Base-by-base conservation (phyloP, 1,284 basidiomycete genomes). In the Boletus mariae region DNA sequence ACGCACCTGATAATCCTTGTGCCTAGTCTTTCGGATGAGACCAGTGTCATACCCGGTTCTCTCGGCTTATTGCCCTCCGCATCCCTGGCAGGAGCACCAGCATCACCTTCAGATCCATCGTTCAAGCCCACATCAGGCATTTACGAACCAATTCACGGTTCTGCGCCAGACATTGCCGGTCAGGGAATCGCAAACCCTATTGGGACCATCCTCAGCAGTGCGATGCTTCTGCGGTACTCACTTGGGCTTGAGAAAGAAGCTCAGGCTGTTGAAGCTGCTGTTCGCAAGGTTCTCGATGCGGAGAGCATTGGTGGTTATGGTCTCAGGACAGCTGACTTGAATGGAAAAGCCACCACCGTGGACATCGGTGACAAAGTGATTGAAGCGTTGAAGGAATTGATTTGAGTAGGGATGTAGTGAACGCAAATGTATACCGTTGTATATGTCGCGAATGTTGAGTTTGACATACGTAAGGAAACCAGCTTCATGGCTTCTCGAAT, bases 101-200 rank as follows among this genome's bases (percentile, higher is more conserved):
- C 87, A 40, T 77, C 85, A 47, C 80, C 86, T 29, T 75, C 71
- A 15, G 82, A 83, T 29, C 77, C 83, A 56, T 74, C 82, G 57
- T 87, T 89, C 74, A 87, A 85, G 62, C 80, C 88, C 6, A 87
- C 86, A 0, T 72, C 81, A 12, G 97, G 97, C 47, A 75, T 99
- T 51, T 99, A 99, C 76, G 96, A 99, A 73, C 96, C 96, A 54
- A 96, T 97, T 57, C 92, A 94, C 66, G 92, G 92, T 49, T 96
- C 93, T 32, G 96, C 96, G 1, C 96, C 96, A 46, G 96, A 98
- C 66, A 98, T 98, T 61, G 94, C 95, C 7, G 94, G 94, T 2
- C 78, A 92, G 69, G 92, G 92, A 31, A 94, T 98, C 64, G 96
- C 96, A 57, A 99, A 98, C 73, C 96, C 96, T 31, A 84, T 99